Conservation (phyloP, 1,284 basidiomycete species). For the Porogramme epimiltina region DNA sequence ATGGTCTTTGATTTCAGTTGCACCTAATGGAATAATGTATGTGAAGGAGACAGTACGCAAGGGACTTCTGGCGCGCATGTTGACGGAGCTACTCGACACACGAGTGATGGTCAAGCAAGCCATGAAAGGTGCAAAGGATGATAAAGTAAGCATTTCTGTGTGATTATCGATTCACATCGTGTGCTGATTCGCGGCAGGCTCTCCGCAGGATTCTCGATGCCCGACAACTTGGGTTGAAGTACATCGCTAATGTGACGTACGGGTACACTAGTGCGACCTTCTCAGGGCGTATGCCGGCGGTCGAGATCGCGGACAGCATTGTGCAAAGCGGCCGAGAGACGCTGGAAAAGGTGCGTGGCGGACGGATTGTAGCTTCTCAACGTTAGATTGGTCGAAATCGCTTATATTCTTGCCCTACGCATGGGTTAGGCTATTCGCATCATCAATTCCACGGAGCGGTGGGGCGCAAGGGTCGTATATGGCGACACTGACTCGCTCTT, state of each 20-base stretch:
- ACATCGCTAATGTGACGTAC: slow-evolving; percentile 89
- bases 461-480: slow-evolving; percentile 92
- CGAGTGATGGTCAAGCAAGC: slow-evolving; percentile 96
- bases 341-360: slow-evolving; percentile 75
- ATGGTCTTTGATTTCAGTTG: slow-evolving; percentile 53
- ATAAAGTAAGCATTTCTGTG: slow-evolving; percentile 60
- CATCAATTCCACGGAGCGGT: slow-evolving; percentile 79
- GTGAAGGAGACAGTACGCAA: slow-evolving; percentile 85
- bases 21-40: slow-evolving; percentile 94
- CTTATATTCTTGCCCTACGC: not conserved
- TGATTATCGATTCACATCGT: not conserved
- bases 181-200: slow-evolving; percentile 47
- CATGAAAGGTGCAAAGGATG: slow-evolving; percentile 80
- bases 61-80: slow-evolving; percentile 89
- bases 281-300: slow-evolving; percentile 97
- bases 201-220: slow-evolving; percentile 81
- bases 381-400: too few relatives aligned
- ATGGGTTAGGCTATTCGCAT: slow-evolving; percentile 79
- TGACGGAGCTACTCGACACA: slow-evolving; percentile 92
- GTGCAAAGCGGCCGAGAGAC: slow-evolving; percentile 97
- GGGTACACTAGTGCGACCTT: slow-evolving; percentile 94
- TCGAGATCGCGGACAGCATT: slow-evolving; percentile 97
- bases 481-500: slow-evolving; percentile 99
- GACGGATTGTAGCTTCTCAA: too few relatives aligned
- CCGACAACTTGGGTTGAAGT: slow-evolving; percentile 87